Base-by-base conservation (phyloP, 2,329 filamentous ascomycete species). In the Alternaria atra region DNA sequence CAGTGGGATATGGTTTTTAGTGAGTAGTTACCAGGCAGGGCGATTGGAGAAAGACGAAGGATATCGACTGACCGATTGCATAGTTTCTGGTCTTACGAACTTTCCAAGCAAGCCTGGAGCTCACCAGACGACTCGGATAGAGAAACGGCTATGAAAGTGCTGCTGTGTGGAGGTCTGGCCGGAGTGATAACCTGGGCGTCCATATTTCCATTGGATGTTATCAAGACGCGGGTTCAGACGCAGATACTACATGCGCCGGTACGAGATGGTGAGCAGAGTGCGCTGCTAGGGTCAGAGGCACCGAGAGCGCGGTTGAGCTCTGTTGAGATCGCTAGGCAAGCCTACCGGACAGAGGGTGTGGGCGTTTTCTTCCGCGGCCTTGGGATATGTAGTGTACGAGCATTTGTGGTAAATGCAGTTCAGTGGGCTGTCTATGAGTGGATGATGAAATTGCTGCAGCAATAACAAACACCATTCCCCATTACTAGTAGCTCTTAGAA, bases 1-100 rank as follows among this genome's bases (percentile, higher is more conserved):
- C 90, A 59, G 86, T 97, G 56, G 94, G 94, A n/a, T 98, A 97
- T 80, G 94, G 94, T 0, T 97, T 97, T 78, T 98, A 97, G 86
- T 88, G 83, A 71, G 84, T 69, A 42, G 20, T 44, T n/a, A 8
- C 37, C 12, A 5, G 35, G 12, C 29, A 17, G 23, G 53, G 15
- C 9, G 29, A 52, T 12, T 17, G 20, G 20, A 27, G 12, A 32
- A 29, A 12, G 8, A 32, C 25, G 4, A 46, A 25, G 32, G 15
- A 43, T 1, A 12, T 7, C 9, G 29, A 9, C 37, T 56, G 52
- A 50, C 46, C 13, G n/a, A n/a, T 10, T 10, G 29, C 44, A 27
- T n/a, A 87, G 86, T 75, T 98, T 98, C 78, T 97, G 91, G 91
- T 90, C 91, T 1, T 98, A 97, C 74, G 91, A 96, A 78, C 81